Percentiles rank a stretch among this genome's conserved stretches.
Conservation (phyloP, 2,329 filamentous ascomycete species). For the Hypoxylon sp. region DNA sequence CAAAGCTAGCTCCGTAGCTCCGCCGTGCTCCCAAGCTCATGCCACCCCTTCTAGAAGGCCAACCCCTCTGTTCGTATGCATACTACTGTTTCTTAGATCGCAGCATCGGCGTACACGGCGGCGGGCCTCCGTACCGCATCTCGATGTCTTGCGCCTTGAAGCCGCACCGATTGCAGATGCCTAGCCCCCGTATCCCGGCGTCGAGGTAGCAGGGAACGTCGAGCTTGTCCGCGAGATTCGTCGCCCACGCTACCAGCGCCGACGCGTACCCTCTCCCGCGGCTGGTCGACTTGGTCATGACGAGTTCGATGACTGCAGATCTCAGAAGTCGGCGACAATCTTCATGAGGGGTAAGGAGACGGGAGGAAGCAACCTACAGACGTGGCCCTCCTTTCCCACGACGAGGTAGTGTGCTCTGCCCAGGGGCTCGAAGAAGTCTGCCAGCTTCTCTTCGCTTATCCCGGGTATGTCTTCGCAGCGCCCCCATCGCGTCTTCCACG, state of each 20-base stretch:
- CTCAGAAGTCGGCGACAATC: conserved; percentile 1
- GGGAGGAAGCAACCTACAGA: conserved; percentile 34
- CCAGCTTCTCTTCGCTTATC: conserved; percentile 34
- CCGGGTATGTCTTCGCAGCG: conserved; percentile 33
- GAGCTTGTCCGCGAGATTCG: conserved; percentile 35
- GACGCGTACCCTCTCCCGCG: conserved; percentile 37
- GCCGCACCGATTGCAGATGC: conserved; percentile 35
- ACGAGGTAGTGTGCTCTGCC: conserved; percentile 38
- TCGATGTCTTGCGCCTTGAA: conserved; percentile 38
- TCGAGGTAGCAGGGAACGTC: conserved; percentile 38
- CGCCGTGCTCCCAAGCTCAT: too few species aligned
- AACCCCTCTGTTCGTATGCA: not conserved
- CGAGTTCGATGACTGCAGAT: conserved; percentile 36
- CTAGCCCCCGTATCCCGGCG: conserved; percentile 38
- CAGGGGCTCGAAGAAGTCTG: conserved; percentile 39
- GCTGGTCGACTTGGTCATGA: conserved; percentile 35
- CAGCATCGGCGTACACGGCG: conserved; percentile 39
- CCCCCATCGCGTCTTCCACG: conserved; percentile 40
- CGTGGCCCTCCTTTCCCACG: conserved; percentile 37
- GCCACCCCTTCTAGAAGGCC: not conserved
- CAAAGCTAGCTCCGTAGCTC: too few species aligned
- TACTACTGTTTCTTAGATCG: conserved; percentile 30
- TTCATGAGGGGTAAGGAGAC: not conserved
- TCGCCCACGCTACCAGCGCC: conserved; percentile 35
- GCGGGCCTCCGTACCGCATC: conserved; percentile 34